Percentiles rank a stretch among this genome's conserved stretches.
Evolutionary conservation across 352 stramenopile genomes (phyloP).

Genomic region (Pythium dissimile): DNA sequence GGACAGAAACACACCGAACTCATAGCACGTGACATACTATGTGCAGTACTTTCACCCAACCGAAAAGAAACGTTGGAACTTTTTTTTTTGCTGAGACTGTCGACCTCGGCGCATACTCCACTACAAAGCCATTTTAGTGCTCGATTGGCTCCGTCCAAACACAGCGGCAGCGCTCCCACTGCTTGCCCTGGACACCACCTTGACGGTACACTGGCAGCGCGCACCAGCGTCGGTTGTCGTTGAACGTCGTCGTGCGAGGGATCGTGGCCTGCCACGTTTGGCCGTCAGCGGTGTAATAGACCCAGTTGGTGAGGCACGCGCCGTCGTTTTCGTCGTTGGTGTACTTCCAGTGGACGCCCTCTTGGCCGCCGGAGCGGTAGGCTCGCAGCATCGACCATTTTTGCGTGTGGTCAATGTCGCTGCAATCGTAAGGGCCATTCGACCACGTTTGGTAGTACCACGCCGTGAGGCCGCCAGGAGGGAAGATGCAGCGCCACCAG

Average conservation of each 20-base stretch:
- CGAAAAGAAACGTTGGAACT: no score
- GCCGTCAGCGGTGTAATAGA: not conserved
- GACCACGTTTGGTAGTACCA: not conserved
- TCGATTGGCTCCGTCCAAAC: no score
- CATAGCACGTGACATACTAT: no score
- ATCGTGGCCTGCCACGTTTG: not conserved
- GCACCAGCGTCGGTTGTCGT: slow-evolving; percentile 2
- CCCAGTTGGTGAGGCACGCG: slow-evolving; percentile 4
- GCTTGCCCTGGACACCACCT: not conserved
- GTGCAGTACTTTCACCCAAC: no score
- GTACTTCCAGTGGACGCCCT: slow-evolving; percentile 10
- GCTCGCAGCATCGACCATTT: not conserved
- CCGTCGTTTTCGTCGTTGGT: slow-evolving; percentile 3
- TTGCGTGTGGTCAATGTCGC: not conserved
- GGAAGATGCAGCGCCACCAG: no score
- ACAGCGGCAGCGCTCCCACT: slow-evolving; percentile 1
- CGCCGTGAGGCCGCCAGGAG: not conserved
- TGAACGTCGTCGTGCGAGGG: not conserved
- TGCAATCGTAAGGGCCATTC: not conserved
- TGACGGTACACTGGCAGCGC: slow-evolving; percentile 1
- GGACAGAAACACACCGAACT: no score
- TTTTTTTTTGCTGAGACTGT: no score
- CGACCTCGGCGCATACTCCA: no score
- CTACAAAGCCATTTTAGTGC: no score
- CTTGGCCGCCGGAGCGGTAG: not conserved